Evolutionary conservation across 192 early-diverging fungal genomes (phyloP), one percentile per base, ranked within the genome.

Genomic region (Linnemannia exigua): DNA sequence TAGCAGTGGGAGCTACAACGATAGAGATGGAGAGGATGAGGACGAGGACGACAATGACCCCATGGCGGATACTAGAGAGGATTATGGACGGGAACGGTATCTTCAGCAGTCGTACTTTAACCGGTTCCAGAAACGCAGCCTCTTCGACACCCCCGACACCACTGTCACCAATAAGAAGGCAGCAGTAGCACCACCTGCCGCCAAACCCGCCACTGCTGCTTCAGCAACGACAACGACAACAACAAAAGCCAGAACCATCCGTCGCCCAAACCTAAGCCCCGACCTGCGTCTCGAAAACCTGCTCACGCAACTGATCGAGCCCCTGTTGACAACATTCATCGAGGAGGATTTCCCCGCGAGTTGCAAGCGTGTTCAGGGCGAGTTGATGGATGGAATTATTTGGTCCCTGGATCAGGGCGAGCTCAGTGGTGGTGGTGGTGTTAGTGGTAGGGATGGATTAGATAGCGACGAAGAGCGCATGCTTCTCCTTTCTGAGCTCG

Each of bases 361-460:
- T 31, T 84, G 82, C n/a, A 84, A 75, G 67, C 82, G 82, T 38
- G 68, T 68, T 33, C 82, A 84, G 33, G 76, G 82, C 28, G 82
- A 84, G 51, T 72, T 84, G 36, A 84, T 84, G 82, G 82, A 79
- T 44, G 77, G 51, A 6, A 79, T 84, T 35, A 74, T 84, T 19
- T 84, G 76, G 82, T 74, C 82, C 5, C 67, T 84, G 8, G 82
- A 84, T 16, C 71, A 79, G 38, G 37, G 44, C 20, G 76, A 78
- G 46, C 28, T 63, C 58, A 31, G 31, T 31, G 33, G 66, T 5
- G 71, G 28, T 12, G 25, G 25, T 14, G 67, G 6, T 72, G n/a
- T 63, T 25, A 31, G 31, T 31, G 33, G 66, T 5, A 70, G 28
- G 5, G 25, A 19, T 14, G 28, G 15, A 20, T 35, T 54, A 50